Evolutionary conservation across 176 grass and related monocot species (phyloP), one percentile per base, ranked within the genome.

Genomic region (Dendrocalamus sinicus): DNA sequence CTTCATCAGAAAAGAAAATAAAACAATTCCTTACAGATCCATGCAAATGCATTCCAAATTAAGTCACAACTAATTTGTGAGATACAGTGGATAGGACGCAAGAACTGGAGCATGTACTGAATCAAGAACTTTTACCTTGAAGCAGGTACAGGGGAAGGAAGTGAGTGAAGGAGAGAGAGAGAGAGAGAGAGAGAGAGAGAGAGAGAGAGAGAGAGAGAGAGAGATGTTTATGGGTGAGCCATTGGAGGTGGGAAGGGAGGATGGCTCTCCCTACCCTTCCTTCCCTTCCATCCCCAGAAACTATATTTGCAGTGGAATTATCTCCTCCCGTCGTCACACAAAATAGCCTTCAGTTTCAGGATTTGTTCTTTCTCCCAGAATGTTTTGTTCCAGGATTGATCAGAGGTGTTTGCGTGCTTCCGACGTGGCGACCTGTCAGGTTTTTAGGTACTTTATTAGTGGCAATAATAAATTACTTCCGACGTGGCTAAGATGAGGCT

Each of bases 201-300:
- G 39, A 24, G 50, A 77, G 72, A 84, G 24, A n/a, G n/a, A n/a
- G n/a, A 70, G 41, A 23, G 30, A 28, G 75, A 41, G 9, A 46
- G 44, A 32, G 71, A 26, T 67, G 32, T 26, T 76, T 77, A 19
- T 71, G 90, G 93, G 92, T 95, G 82, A 92, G 85, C 77, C 75
- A 90, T 60, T 69, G 71, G 90, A 92, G 90, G 88, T 84, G 35
- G 70, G 88, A 77, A 86, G 81, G 32, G 84, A 59, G 85, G 84
- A 54, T 77, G 66, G 8, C 79, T 89, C 85, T 92, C 93, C 93
- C 76, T 71, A 44, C 39, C 6, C 1, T 52, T 55, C 65, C 60
- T 82, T 46, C 76, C 78, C 7, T 79, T 14, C 60, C 53, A 54
- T n/a, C 85, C 70, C 30, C 35, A 85, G 23, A 65, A 62, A 79